Base-by-base conservation (phyloP, 257 asterid species). In the Plantago ovata region DNA sequence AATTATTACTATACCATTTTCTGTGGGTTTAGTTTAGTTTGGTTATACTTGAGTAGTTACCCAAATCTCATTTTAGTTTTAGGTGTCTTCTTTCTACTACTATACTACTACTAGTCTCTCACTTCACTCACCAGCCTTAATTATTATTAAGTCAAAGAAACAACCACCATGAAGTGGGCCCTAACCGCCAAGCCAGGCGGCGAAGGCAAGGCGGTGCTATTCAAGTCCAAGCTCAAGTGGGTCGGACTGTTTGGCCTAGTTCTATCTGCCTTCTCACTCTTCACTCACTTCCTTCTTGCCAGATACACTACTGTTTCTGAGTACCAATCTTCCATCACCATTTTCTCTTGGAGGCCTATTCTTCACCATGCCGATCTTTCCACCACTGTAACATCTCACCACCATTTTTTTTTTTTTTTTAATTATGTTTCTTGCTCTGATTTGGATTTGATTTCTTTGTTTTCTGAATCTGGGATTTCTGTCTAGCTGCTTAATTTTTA, bases 341-440 rank as follows among this genome's bases (percentile, higher is more conserved):
- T 93, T 64, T 83, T 93, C 48, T 84, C 98, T 18, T 93, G 98
- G 98, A 79, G 95, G 79, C 97, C 95, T 66, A 67, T 81, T 50
- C 79, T 83, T 52, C 84, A 81, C 66, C 76, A 75, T 70, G 84
- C 78, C 21, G 88, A 81, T 74, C 72, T 72, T 61, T 54, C 78
- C 73, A 32, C 72, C 46, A 57, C 68, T 76, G 95, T 91, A 87
- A 81, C 68, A 77, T 64, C 50, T 46, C 33, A 3, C 36, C 83
- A 86, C 68, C 72, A 54, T 43, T 60, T 78, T 65, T 74, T 58
- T 39, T 18, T 8, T 3, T 56, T 36, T 22, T 13, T 16, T 8
- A 13, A 14, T 32, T 41, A 22, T 55, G 14, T 58, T 53, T 70
- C 41, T 13, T 39, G 44, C 18, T 63, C 44, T 19, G 53, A 47